Conservation (phyloP, 768 basidiomycete species). For the Russula emetica region DNA sequence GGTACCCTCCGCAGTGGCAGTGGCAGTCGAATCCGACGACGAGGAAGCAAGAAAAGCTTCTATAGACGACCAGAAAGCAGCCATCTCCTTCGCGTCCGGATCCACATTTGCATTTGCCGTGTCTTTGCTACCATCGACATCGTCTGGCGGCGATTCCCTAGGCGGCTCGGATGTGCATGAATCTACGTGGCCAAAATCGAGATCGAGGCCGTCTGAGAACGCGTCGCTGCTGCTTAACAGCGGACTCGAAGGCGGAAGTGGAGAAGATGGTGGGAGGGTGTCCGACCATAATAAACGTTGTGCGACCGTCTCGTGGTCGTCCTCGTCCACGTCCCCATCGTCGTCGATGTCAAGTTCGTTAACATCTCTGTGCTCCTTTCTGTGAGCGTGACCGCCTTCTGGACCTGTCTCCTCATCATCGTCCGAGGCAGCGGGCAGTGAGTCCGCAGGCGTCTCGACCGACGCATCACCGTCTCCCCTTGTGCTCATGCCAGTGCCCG, state of each 20-base stretch:
- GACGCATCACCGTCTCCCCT: constrained; percentile 28
- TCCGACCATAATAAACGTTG: constrained; percentile 30
- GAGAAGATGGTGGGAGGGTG: constrained; percentile 34
- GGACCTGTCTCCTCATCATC: constrained; percentile 35
- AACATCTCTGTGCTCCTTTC: constrained; percentile 26
- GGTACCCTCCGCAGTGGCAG: background rate
- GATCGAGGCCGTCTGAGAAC: constrained; percentile 28
- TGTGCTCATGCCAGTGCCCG: constrained; percentile 4
- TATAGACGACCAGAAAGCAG: constrained; percentile 16
- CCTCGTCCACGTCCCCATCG: constrained; percentile 3
- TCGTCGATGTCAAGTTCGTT: constrained; percentile 5
- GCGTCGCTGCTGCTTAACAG: constrained; percentile 33
- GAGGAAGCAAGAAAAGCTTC: constrained; percentile 19
- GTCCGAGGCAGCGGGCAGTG: constrained; percentile 46
- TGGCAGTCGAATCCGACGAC: background rate
- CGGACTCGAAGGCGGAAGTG: constrained; percentile 36
- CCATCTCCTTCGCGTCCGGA: constrained; percentile 12
- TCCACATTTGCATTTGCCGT: background rate
- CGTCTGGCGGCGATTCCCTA: background rate
- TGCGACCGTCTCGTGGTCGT: constrained; percentile 9
- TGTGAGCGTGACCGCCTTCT: constrained; percentile 19
- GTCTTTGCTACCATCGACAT: background rate
- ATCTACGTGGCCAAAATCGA: background rate
- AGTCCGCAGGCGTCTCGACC: constrained; percentile 43
- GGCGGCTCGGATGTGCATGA: background rate